phyloP scores from a whole-genome alignment of 345 rosid species.

The Diplotaxis tenuifolia region DNA sequence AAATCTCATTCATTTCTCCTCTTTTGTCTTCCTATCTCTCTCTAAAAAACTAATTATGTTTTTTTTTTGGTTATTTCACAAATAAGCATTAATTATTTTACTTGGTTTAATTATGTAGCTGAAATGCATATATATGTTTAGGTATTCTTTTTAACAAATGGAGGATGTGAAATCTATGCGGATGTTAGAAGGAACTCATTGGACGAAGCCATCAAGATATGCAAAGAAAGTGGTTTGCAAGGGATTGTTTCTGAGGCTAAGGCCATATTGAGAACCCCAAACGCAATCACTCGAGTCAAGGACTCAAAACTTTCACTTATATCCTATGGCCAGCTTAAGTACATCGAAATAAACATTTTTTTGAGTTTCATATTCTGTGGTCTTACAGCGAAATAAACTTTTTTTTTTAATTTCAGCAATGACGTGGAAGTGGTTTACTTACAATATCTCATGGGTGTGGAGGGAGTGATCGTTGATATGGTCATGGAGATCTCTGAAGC shows the following conservation, averaged over 20 bases:
- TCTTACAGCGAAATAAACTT: background rate
- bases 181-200: conserved; percentile 60
- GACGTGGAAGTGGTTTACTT: conserved; percentile 58
- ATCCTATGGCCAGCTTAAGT: conserved; percentile 72
- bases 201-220: conserved; percentile 59
- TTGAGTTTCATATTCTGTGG: background rate
- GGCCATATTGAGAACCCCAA: conserved; percentile 55
- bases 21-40: too few relatives aligned
- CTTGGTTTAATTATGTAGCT: background rate
- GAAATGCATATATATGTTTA: conserved; percentile 22
- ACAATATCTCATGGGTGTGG: conserved; percentile 60
- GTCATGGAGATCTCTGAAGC: conserved; percentile 56
- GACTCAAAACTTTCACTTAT: conserved; percentile 54
- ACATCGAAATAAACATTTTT: background rate
- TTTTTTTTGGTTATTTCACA: too few relatives aligned
- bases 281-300: conserved; percentile 41
- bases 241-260: conserved; percentile 69
- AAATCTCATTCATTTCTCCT: too few relatives aligned
- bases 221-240: conserved; percentile 50
- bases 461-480: conserved; percentile 63
- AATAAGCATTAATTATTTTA: too few relatives aligned
- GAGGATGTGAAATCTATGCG: conserved; percentile 50
- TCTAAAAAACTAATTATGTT: too few relatives aligned
- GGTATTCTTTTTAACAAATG: conserved; percentile 74
- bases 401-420: conserved; percentile 40